Conservation (phyloP, 352 stramenopile species). For the Globisporangium uncinulatum region DNA sequence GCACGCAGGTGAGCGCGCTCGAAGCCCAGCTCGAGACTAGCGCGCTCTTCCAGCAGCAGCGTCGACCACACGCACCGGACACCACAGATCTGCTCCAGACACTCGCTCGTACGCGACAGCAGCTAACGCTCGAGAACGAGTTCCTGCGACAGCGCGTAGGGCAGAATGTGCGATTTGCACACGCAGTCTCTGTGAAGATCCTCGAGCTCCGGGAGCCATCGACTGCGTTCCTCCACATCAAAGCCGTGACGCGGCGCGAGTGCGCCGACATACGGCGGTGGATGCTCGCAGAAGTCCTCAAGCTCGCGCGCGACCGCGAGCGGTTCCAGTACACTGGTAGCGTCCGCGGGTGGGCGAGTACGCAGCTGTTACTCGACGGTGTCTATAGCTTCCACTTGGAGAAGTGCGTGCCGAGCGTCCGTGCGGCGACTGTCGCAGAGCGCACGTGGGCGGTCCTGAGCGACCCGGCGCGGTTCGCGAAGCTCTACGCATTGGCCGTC, state of each 20-base stretch:
- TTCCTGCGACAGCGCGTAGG: neutral
- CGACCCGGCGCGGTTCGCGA: slow-evolving; percentile 1
- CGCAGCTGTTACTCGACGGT: neutral
- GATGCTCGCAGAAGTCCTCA: neutral
- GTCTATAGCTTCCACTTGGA: slow-evolving; percentile 9
- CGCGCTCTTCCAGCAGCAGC: neutral
- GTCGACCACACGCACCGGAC: neutral
- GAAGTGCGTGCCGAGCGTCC: neutral
- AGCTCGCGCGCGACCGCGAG: neutral
- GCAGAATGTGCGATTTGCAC: neutral
- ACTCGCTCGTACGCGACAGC: neutral
- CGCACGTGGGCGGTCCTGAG: slow-evolving; percentile 3
- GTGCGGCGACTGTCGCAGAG: neutral
- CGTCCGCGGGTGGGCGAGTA: slow-evolving; percentile 7
- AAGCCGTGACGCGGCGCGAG: slow-evolving; percentile 1
- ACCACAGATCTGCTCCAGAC: neutral
- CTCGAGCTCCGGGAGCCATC: neutral
- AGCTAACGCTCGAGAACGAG: slow-evolving; percentile 10
- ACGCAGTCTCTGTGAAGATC: slow-evolving; percentile 5
- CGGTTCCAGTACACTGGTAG: neutral
- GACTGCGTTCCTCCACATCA: slow-evolving; percentile 1
- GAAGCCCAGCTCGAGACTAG: slow-evolving; percentile 1
- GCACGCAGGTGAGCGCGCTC: slow-evolving; percentile 1
- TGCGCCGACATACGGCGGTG: slow-evolving; percentile 1
- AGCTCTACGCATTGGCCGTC: slow-evolving; percentile 3